These are phyloP conservation scores for Psilocybe subaeruginosa DNA, from an alignment of 768 basidiomycete species.

Conservation along the genomic window DNA sequence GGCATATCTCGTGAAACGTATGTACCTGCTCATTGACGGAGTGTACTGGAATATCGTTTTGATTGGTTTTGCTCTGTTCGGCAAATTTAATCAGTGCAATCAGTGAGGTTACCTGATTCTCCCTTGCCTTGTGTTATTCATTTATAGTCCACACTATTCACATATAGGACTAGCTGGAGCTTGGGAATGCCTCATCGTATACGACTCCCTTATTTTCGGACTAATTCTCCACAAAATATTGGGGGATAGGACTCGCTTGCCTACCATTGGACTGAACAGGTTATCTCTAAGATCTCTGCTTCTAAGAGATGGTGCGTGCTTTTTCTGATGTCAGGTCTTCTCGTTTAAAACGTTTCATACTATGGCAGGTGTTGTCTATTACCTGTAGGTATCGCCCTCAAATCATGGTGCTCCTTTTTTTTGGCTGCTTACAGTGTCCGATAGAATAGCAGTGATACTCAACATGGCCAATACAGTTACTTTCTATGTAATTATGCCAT, in stretches of 20 bases:
- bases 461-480: neutral
- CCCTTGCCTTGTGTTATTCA: neutral
- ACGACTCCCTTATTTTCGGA: slow-evolving; percentile 1
- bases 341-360: neutral
- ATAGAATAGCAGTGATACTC: neutral
- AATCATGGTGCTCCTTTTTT: neutral
- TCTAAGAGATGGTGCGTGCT: neutral
- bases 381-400: neutral
- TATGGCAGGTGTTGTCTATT: neutral
- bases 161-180: neutral
- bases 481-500: slow-evolving; percentile 1
- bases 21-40: neutral
- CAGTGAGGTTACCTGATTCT: neutral
- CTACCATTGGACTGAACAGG: neutral
- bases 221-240: neutral
- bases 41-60: neutral
- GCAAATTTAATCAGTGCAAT: neutral
- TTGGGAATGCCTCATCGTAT: slow-evolving; percentile 3
- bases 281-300: neutral
- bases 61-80: no score
- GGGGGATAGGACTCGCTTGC: neutral
- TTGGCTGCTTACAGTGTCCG: neutral
- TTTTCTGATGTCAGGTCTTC: no score
- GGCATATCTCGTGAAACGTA: neutral
- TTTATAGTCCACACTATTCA: neutral